These are phyloP conservation scores for Backusella mclennaniae DNA, from an alignment of 192 early-diverging fungal species.

Conservation along the genomic window DNA sequence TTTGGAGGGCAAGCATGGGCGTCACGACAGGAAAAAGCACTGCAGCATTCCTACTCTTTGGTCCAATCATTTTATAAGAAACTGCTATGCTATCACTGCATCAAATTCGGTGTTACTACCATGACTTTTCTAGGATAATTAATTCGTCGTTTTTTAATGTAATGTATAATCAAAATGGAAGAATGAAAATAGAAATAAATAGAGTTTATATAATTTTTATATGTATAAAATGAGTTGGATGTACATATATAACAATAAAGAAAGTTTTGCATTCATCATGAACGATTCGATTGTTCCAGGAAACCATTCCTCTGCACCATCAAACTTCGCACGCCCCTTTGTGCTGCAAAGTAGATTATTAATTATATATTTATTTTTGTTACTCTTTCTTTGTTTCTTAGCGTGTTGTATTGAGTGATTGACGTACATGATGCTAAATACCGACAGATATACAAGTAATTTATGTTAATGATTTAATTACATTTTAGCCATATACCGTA, in stretches of 20 bases:
- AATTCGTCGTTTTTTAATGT: not conserved
- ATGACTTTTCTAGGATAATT: not conserved
- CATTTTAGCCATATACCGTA: not conserved
- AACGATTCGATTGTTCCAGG: not conserved
- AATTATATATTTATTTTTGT: not conserved
- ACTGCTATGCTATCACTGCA: not conserved
- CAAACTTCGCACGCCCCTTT: slow-evolving; percentile 1
- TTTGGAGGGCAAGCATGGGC: not conserved
- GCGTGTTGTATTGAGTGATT: not conserved
- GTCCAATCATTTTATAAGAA: not conserved
- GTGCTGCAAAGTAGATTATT: not conserved
- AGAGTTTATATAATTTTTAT: not conserved
- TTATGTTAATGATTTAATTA: not conserved
- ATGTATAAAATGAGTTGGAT: not conserved
- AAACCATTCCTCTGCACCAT: not conserved
- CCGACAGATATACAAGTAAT: not conserved
- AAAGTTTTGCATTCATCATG: not conserved
- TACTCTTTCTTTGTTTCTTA: not conserved
- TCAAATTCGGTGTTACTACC: not conserved
- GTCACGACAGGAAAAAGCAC: not conserved
- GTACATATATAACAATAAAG: not conserved
- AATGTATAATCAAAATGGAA: not conserved
- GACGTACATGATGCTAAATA: not conserved
- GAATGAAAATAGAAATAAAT: not conserved
- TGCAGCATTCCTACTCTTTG: not conserved